These are phyloP conservation scores for Aspergillus wentii DNA, from an alignment of 495 filamentous ascomycete species.

Conservation along the genomic window DNA sequence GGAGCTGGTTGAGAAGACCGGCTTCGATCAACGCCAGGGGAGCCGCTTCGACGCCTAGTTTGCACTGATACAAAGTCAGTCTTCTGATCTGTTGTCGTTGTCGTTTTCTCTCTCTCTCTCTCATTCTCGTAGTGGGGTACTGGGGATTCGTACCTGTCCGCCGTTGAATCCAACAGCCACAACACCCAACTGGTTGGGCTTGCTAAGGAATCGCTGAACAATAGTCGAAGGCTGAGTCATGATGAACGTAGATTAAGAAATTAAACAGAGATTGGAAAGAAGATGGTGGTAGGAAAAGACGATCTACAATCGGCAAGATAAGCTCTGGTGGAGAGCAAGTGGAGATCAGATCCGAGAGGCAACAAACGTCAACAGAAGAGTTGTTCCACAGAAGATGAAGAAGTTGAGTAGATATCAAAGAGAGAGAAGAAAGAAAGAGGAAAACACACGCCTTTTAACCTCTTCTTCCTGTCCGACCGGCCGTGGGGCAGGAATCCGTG, in stretches of 20 bases:
- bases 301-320: slow-evolving; percentile 19
- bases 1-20: slow-evolving; percentile 80
- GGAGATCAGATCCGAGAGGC: neutral
- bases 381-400: slow-evolving; percentile 5
- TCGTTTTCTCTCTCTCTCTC: too few relatives aligned
- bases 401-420: slow-evolving; percentile 15
- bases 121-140: too few relatives aligned
- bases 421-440: slow-evolving; percentile 3
- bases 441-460: neutral
- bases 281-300: slow-evolving; percentile 2
- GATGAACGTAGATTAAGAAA: slow-evolving; percentile 8
- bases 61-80: slow-evolving; percentile 64
- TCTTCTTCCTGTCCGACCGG: neutral
- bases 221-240: slow-evolving; percentile 72
- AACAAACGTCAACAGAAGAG: slow-evolving; percentile 9
- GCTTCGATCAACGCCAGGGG: slow-evolving; percentile 86
- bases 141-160: slow-evolving; percentile 74
- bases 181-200: slow-evolving; percentile 75
- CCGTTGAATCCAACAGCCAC: slow-evolving; percentile 97
- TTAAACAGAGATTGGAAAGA: slow-evolving; percentile 2
- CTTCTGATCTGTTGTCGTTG: too few relatives aligned
- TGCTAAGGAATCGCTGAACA: slow-evolving; percentile 73
- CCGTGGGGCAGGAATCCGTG: slow-evolving; percentile 15
- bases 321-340: slow-evolving; percentile 10
- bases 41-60: slow-evolving; percentile 87